These are phyloP conservation scores for Leccinum griseonigrum DNA, from an alignment of 1,284 basidiomycete genomes.

Conservation along the genomic window DNA sequence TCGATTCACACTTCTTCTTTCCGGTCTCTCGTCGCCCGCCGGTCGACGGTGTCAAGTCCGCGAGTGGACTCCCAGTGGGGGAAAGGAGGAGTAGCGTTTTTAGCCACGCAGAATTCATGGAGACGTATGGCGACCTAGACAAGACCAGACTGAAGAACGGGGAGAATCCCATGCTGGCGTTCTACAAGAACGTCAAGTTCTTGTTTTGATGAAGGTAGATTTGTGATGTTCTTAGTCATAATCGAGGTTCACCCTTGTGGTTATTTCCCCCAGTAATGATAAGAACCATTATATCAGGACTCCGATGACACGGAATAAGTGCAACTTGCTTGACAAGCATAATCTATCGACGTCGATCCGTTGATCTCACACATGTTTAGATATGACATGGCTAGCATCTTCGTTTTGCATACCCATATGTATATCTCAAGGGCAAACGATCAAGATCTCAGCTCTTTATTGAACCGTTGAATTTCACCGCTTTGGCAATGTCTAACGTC, in stretches of 20 bases:
- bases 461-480: not conserved
- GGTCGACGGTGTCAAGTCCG: conserved; percentile 63
- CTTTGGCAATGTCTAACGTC: not conserved
- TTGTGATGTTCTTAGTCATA: not conserved
- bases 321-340: not conserved
- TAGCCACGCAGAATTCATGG: conserved; percentile 83
- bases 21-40: conserved; percentile 58
- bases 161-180: conserved; percentile 84
- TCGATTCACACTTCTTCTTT: conserved; percentile 69
- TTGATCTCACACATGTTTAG: not conserved
- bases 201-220: conserved; percentile 50
- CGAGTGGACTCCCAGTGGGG: conserved; percentile 76
- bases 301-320: not conserved
- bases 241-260: not conserved
- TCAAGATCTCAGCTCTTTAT: not conserved
- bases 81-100: conserved; percentile 78
- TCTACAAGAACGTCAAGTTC: conserved; percentile 89
- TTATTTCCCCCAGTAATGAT: not conserved
- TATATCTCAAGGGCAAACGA: not conserved
- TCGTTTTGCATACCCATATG: not conserved
- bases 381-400: not conserved
- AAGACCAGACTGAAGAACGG: conserved; percentile 71
- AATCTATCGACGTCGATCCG: not conserved
- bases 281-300: not conserved
- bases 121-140: conserved; percentile 73